phyloP scores from a whole-genome alignment of 2,329 filamentous ascomycete genomes.

The Penicillium sp. region DNA sequence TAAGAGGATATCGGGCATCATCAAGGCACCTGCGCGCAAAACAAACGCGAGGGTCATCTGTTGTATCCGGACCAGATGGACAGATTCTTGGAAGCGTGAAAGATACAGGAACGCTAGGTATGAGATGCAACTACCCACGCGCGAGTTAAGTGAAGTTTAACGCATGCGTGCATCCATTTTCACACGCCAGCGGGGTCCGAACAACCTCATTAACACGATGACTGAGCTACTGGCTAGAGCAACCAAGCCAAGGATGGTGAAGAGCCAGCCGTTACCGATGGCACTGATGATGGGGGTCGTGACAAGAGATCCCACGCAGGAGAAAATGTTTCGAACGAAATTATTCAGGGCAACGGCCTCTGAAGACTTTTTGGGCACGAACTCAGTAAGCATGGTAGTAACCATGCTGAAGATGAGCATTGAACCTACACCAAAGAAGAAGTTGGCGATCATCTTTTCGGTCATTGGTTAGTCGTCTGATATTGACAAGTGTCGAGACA shows the following conservation, averaged over 20 bases:
- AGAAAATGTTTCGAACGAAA: conserved; percentile 75
- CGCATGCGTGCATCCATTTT: conserved; percentile 53
- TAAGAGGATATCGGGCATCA: background rate
- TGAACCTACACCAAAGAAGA: conserved; percentile 71
- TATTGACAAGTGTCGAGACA: too few species aligned
- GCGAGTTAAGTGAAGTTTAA: conserved; percentile 8
- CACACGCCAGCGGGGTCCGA: conserved; percentile 62
- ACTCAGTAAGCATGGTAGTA: conserved; percentile 83
- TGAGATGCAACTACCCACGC: background rate
- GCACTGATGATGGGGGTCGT: conserved; percentile 67
- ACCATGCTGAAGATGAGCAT: conserved; percentile 75
- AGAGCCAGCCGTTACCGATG: conserved; percentile 74
- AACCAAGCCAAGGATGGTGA: conserved; percentile 60
- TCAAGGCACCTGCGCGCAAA: background rate
- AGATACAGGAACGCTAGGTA: background rate
- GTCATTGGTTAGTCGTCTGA: background rate
- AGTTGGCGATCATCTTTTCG: conserved; percentile 58
- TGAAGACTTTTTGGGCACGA: conserved; percentile 69
- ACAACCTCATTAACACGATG: conserved; percentile 61
- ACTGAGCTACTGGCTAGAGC: conserved; percentile 58
- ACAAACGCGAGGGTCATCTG: background rate
- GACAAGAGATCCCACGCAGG: conserved; percentile 67
- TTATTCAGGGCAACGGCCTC: conserved; percentile 78
- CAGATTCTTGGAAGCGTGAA: background rate
- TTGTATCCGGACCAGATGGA: background rate